Percentiles rank a stretch among this genome's conserved stretches.
These are phyloP conservation scores for Ogataea zsoltii DNA, from an alignment of 805 yeast species.

Conservation along the genomic window DNA sequence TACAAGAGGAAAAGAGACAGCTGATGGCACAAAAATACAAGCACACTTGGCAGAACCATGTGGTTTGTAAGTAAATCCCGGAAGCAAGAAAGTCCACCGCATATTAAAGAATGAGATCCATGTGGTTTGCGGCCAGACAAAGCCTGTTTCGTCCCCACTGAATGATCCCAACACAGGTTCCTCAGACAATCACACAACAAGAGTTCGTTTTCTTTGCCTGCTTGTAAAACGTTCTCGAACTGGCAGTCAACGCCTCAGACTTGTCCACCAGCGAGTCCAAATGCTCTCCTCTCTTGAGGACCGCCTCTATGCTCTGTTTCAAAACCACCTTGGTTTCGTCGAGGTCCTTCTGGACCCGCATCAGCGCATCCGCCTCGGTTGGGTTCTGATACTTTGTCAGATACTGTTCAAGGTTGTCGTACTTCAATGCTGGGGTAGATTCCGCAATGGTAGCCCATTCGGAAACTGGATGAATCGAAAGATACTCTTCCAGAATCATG, in stretches of 20 bases:
- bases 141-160: too few species aligned
- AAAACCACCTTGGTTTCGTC: conserved; percentile 96
- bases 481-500: conserved; percentile 87
- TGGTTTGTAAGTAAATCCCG: too few species aligned
- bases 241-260: conserved; percentile 85
- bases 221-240: conserved; percentile 92
- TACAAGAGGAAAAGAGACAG: too few species aligned
- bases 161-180: too few species aligned
- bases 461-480: conserved; percentile 72
- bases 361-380: conserved; percentile 90
- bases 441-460: conserved; percentile 63
- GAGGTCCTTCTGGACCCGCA: conserved; percentile 96
- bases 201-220: conserved; percentile 95
- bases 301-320: conserved; percentile 93
- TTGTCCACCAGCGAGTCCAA: conserved; percentile 92
- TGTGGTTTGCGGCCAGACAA: too few species aligned
- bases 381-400: conserved; percentile 93
- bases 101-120: too few species aligned
- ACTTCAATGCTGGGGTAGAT: conserved; percentile 46
- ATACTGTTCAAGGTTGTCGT: conserved; percentile 65
- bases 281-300: conserved; percentile 94
- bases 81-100: too few species aligned
- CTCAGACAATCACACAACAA: conserved; percentile 74
- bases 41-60: too few species aligned
- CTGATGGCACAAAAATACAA: too few species aligned